phyloP scores from a whole-genome alignment of 2,329 filamentous ascomycete species.

The Ophiocordyceps camponoti-floridani region DNA sequence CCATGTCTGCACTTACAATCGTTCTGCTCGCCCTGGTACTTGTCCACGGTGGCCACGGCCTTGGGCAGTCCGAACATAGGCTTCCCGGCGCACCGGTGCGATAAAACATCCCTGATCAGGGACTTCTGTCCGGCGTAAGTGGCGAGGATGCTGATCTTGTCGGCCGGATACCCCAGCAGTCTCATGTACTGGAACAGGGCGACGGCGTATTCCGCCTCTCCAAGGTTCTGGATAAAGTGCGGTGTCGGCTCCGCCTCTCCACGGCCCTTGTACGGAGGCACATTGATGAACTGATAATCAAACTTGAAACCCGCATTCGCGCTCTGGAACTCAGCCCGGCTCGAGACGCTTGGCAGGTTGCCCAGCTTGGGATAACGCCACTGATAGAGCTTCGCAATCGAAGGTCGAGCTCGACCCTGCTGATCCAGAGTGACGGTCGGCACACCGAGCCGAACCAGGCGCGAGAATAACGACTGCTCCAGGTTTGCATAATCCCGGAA shows the following conservation, averaged over 20 bases:
- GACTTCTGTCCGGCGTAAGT: constrained; percentile 89
- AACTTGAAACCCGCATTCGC: constrained; percentile 87
- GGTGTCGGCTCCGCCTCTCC: constrained; percentile 82
- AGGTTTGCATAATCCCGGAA: constrained; percentile 92
- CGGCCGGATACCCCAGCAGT: constrained; percentile 74
- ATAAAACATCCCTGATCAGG: constrained; percentile 72
- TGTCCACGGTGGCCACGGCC: constrained; percentile 88
- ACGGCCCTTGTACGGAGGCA: constrained; percentile 76
- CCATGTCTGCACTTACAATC: constrained; percentile 50
- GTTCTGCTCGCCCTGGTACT: constrained; percentile 98
- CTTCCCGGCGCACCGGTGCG: constrained; percentile 67
- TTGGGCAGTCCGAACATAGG: constrained; percentile 76
- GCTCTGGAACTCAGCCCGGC: constrained; percentile 49
- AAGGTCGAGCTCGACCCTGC: constrained; percentile 78
- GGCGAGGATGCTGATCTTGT: constrained; percentile 71
- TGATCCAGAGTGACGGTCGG: constrained; percentile 79
- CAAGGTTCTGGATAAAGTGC: constrained; percentile 91
- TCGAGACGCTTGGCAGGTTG: constrained; percentile 60
- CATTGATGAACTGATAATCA: constrained; percentile 94
- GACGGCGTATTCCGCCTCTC: constrained; percentile 92
- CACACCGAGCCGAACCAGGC: constrained; percentile 81
- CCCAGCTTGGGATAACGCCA: constrained; percentile 79
- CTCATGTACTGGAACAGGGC: constrained; percentile 97
- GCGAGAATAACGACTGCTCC: constrained; percentile 86
- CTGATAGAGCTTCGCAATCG: constrained; percentile 74